A percentile compares a stretch with the other conserved stretches of the same genome.
Conservation (phyloP, 305 asterid genomes). For the Rubia peregrina region DNA sequence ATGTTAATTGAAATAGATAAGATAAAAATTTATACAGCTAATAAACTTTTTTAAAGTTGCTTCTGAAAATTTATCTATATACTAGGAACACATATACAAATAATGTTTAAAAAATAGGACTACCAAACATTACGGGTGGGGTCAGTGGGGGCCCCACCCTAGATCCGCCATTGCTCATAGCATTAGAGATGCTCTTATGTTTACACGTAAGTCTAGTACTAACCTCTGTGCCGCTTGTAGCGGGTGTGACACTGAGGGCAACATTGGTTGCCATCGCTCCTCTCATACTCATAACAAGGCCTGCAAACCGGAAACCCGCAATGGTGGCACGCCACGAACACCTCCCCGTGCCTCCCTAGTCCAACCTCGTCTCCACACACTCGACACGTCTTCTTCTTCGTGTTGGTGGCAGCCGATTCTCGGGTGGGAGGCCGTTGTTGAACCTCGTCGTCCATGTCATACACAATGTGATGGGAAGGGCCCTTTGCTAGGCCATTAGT, state of each 20-base stretch:
- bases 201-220: not conserved
- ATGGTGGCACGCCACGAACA: conserved; percentile 52
- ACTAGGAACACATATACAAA: too few relatives aligned
- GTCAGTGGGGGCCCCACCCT: too few relatives aligned
- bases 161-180: too few relatives aligned
- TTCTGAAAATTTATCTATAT: too few relatives aligned
- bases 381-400: conserved; percentile 35
- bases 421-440: conserved; percentile 21
- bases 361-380: conserved; percentile 64
- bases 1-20: too few relatives aligned
- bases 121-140: too few relatives aligned
- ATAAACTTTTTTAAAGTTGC: too few relatives aligned
- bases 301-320: conserved; percentile 67
- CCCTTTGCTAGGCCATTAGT: conserved; percentile 37
- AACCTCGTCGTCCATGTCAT: conserved; percentile 34
- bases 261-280: conserved; percentile 56
- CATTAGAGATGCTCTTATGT: too few relatives aligned
- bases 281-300: conserved; percentile 71
- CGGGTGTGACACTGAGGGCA: conserved; percentile 70
- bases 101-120: too few relatives aligned
- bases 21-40: too few relatives aligned
- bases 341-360: conserved; percentile 37
- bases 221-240: conserved; percentile 68
- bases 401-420: conserved; percentile 9
- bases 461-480: conserved; percentile 25